Percentiles rank a stretch among this genome's conserved stretches.
Conservation (phyloP, 441 rosid species). For the Erysimum cheiri region DNA sequence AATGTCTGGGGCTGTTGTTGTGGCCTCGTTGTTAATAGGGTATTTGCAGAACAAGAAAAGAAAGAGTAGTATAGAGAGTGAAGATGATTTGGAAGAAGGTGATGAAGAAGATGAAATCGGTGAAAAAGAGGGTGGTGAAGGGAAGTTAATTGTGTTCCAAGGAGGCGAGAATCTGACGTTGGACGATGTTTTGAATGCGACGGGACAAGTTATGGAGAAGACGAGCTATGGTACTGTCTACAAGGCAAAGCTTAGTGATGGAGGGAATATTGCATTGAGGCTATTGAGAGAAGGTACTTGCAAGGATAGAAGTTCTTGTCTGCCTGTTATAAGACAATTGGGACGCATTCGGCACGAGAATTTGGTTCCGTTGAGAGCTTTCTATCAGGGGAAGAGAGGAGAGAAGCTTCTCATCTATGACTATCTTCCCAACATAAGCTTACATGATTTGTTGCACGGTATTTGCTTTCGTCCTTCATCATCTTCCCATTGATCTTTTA, state of each 20-base stretch:
- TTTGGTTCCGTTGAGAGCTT: slow-evolving; percentile 90
- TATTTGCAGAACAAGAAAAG: slow-evolving; percentile 88
- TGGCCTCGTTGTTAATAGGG: slow-evolving; percentile 84
- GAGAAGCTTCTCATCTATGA: slow-evolving; percentile 96
- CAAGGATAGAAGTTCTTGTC: slow-evolving; percentile 72
- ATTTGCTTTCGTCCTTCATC: slow-evolving; percentile 23
- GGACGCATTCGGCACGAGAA: slow-evolving; percentile 86
- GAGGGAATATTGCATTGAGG: slow-evolving; percentile 89
- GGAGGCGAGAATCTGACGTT: slow-evolving; percentile 94
- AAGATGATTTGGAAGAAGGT: slow-evolving; percentile 76
- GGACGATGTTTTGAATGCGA: slow-evolving; percentile 93
- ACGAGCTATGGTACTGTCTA: slow-evolving; percentile 93
- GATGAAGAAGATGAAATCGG: slow-evolving; percentile 61
- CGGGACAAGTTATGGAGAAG: slow-evolving; percentile 95
- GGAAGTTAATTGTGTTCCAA: slow-evolving; percentile 85
- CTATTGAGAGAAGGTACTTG: slow-evolving; percentile 93
- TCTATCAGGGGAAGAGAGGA: slow-evolving; percentile 94
- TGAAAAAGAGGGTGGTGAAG: slow-evolving; percentile 58
- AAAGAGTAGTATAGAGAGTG: slow-evolving; percentile 64
- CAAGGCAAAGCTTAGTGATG: slow-evolving; percentile 92
- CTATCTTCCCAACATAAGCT: slow-evolving; percentile 76
- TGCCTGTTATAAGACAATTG: slow-evolving; percentile 76
- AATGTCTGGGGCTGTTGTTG: slow-evolving; percentile 87
- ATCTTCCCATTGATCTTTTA: neutral
- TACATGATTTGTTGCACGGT: slow-evolving; percentile 89